Percentiles rank a stretch among this genome's conserved stretches.
Evolutionary conservation across 768 basidiomycete species (phyloP).

Genomic region (Pleurotus giganteus): DNA sequence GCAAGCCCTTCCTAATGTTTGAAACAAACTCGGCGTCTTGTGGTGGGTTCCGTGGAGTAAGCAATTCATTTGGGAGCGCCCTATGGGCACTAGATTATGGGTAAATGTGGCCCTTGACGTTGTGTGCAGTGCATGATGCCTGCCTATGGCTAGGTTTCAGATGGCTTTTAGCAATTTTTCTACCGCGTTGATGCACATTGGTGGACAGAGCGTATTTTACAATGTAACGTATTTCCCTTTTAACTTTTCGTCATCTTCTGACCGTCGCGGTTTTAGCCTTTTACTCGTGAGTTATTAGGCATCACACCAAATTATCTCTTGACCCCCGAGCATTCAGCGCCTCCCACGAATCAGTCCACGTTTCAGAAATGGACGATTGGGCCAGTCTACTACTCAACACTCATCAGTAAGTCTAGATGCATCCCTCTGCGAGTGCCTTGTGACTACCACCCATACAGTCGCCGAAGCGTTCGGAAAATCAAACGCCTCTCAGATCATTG

Average conservation of each 20-base stretch:
- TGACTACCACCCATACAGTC: constrained; percentile 42
- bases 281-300: constrained; percentile 31
- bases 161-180: constrained; percentile 38
- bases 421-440: constrained; percentile 44
- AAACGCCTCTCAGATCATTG: constrained; percentile 63
- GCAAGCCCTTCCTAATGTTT: constrained; percentile 37
- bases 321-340: constrained; percentile 33
- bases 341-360: constrained; percentile 43
- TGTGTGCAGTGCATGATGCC: too few relatives aligned
- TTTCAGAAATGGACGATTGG: constrained; percentile 74
- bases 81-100: constrained; percentile 41
- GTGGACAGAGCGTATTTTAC: constrained; percentile 21
- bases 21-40: constrained; percentile 46
- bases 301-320: too few relatives aligned
- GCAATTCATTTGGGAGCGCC: constrained; percentile 40
- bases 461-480: constrained; percentile 68
- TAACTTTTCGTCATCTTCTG: constrained; percentile 17
- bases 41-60: constrained; percentile 41
- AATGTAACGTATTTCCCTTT: constrained; percentile 29
- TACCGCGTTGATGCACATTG: constrained; percentile 23
- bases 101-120: too few relatives aligned
- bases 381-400: constrained; percentile 68
- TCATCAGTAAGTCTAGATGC: constrained; percentile 34
- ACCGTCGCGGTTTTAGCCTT: constrained; percentile 29
- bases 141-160: constrained; percentile 19